Percentiles rank a stretch among this genome's conserved stretches.
phyloP scores from a whole-genome alignment of 2,329 filamentous ascomycete genomes.

The Amauroascus verrucosus region DNA sequence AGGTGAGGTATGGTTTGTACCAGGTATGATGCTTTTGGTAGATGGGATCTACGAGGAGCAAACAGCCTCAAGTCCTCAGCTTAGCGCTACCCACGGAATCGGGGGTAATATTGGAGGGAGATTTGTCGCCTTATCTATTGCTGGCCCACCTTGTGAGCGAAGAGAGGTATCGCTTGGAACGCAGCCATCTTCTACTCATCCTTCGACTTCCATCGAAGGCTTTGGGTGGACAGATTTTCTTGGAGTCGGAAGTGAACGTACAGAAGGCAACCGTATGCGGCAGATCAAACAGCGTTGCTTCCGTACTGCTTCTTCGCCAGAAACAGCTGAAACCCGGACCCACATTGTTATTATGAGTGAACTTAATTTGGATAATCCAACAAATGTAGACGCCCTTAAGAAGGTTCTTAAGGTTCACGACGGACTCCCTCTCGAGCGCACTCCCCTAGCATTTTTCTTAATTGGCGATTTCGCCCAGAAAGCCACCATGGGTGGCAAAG shows the following conservation, averaged over 20 bases:
- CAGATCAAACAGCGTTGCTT: slow-evolving; percentile 63
- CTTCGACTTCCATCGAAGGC: slow-evolving; percentile 33
- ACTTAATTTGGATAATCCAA: slow-evolving; percentile 73
- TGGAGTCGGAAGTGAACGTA: slow-evolving; percentile 79
- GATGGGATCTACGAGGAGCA: slow-evolving; percentile 91
- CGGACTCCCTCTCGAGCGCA: slow-evolving; percentile 50
- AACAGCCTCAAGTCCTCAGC: slow-evolving; percentile 51
- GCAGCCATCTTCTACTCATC: slow-evolving; percentile 42
- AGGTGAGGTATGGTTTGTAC: slow-evolving; percentile 81
- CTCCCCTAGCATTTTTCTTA: slow-evolving; percentile 70
- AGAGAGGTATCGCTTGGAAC: slow-evolving; percentile 69
- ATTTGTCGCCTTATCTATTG: slow-evolving; percentile 83
- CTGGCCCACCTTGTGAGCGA: slow-evolving; percentile 82
- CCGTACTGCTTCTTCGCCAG: slow-evolving; percentile 23
- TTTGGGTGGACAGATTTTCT: slow-evolving; percentile 98
- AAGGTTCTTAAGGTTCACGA: slow-evolving; percentile 70
- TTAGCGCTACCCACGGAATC: slow-evolving; percentile 69
- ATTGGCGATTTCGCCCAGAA: slow-evolving; percentile 69
- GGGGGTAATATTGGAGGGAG: slow-evolving; percentile 86
- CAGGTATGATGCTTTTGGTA: slow-evolving; percentile 90
- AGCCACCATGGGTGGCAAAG: slow-evolving; percentile 53
- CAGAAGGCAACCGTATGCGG: slow-evolving; percentile 72
- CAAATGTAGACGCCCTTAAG: slow-evolving; percentile 67
- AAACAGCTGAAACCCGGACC: slow-evolving; percentile 29
- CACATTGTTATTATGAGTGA: slow-evolving; percentile 72